Evolutionary conservation across 2,329 filamentous ascomycete species (phyloP).

Genomic region (Colletotrichum higginsianum): DNA sequence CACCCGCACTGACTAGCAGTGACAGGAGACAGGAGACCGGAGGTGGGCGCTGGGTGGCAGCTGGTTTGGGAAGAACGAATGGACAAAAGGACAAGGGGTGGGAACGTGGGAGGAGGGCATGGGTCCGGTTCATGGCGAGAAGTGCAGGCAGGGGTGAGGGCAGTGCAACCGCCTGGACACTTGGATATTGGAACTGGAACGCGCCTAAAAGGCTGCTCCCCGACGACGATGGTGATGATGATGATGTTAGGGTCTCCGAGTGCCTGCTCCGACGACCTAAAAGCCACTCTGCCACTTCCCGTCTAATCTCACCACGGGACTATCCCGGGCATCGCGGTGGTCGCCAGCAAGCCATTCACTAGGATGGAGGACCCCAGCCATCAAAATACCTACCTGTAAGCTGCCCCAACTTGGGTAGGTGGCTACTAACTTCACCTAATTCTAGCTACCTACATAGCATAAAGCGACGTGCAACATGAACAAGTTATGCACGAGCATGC

Average conservation of each 20-base stretch:
- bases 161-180: constrained; percentile 24
- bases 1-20: constrained; percentile 1
- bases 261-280: too few relatives aligned
- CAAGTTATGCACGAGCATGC: constrained; percentile 20
- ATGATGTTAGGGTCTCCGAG: too few relatives aligned
- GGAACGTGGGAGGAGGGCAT: constrained; percentile 11
- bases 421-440: neutral
- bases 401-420: neutral
- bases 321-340: neutral
- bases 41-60: neutral
- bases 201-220: constrained; percentile 11
- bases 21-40: neutral
- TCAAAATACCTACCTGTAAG: neutral
- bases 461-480: neutral
- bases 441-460: neutral
- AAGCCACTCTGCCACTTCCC: too few relatives aligned
- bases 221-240: too few relatives aligned
- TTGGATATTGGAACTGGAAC: constrained; percentile 13
- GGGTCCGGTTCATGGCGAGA: constrained; percentile 12
- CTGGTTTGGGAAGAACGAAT: too few relatives aligned
- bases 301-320: too few relatives aligned
- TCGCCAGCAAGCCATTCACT: neutral
- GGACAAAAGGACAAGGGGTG: neutral
- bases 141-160: constrained; percentile 25
- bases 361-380: neutral